A percentile compares a stretch with the other conserved stretches of the same genome.
Conservation (phyloP, 1,284 basidiomycete genomes). For the Grifola frondosa region DNA sequence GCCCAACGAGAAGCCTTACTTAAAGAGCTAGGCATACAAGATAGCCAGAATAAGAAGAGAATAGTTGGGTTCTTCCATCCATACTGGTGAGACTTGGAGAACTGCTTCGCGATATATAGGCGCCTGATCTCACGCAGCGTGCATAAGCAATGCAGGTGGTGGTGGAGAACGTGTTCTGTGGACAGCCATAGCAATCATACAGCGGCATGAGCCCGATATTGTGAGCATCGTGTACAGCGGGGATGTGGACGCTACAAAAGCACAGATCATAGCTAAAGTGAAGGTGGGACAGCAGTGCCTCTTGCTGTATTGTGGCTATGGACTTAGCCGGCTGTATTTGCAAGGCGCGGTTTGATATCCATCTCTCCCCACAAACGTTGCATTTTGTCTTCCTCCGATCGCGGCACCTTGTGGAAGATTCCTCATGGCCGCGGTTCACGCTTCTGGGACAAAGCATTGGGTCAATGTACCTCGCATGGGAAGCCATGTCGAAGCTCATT, state of each 20-base stretch:
- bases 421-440: slow-evolving; percentile 86
- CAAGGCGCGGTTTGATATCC: slow-evolving; percentile 84
- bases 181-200: slow-evolving; percentile 84
- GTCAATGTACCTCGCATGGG: slow-evolving; percentile 79
- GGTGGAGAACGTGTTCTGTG: slow-evolving; percentile 97
- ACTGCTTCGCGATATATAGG: slow-evolving; percentile 4
- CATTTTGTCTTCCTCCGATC: slow-evolving; percentile 79
- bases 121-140: slow-evolving; percentile 39
- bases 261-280: slow-evolving; percentile 80
- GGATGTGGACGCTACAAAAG: slow-evolving; percentile 78
- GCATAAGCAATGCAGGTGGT: slow-evolving; percentile 88
- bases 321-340: too few relatives aligned
- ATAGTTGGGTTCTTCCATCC: slow-evolving; percentile 93
- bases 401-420: slow-evolving; percentile 77
- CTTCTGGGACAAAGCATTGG: slow-evolving; percentile 91
- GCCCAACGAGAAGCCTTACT: slow-evolving; percentile 7
- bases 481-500: slow-evolving; percentile 73
- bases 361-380: slow-evolving; percentile 60
- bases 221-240: slow-evolving; percentile 92
- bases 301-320: background rate
- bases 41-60: slow-evolving; percentile 30
- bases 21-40: slow-evolving; percentile 7
- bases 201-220: slow-evolving; percentile 67
- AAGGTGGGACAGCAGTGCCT: slow-evolving; percentile 49
- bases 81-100: slow-evolving; percentile 90